phyloP scores from a whole-genome alignment of 208 protist species.

The Crithidia thermophila region DNA sequence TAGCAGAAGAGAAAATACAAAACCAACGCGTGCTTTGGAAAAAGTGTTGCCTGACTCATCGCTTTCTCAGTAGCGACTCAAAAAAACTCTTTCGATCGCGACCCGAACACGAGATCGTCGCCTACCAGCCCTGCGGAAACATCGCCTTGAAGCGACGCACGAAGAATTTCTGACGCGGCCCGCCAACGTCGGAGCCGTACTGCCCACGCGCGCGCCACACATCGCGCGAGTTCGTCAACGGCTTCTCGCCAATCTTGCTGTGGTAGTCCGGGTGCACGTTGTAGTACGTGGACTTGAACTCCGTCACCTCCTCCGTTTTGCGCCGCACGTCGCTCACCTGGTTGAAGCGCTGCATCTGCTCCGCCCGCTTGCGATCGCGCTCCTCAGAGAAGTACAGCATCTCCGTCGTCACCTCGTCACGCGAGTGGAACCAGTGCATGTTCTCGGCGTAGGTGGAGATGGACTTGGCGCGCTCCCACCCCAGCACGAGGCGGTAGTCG shows the following conservation, averaged over 20 bases:
- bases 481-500: conserved; percentile 83
- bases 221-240: conserved; percentile 75
- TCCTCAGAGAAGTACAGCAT: conserved; percentile 84
- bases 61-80: background rate
- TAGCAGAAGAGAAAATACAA: too few species aligned
- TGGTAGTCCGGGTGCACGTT: conserved; percentile 89
- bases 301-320: conserved; percentile 79
- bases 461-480: conserved; percentile 73
- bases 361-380: conserved; percentile 55
- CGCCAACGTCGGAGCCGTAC: conserved; percentile 86
- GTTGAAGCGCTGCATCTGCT: conserved; percentile 64
- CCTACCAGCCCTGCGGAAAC: conserved; percentile 88
- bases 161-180: conserved; percentile 88
- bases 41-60: too few species aligned
- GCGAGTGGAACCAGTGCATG: conserved; percentile 92
- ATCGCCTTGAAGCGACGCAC: conserved; percentile 88
- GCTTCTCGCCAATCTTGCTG: conserved; percentile 70
- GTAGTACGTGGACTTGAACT: conserved; percentile 89
- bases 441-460: conserved; percentile 86
- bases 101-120: too few species aligned
- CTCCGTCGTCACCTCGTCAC: conserved; percentile 85
- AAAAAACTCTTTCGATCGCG: too few species aligned
- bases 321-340: conserved; percentile 43
- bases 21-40: too few species aligned
- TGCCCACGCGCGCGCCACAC: conserved; percentile 86